Evolutionary conservation across 2,329 filamentous ascomycete species (phyloP).

Genomic region (Ambrosiella xylebori): DNA sequence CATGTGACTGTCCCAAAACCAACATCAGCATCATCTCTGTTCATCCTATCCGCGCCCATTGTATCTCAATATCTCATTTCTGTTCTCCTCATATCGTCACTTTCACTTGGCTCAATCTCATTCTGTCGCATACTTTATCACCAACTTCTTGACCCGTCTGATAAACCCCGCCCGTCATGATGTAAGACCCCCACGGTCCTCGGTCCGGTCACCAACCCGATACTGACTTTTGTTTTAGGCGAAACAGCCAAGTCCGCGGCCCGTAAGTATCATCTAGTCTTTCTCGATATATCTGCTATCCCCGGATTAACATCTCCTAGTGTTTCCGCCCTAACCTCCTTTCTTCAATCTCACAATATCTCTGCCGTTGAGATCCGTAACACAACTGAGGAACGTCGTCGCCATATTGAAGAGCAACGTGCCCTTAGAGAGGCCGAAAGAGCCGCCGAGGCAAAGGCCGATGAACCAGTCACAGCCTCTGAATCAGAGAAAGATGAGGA

Average conservation of each 20-base stretch:
- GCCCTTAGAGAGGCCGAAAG: neutral
- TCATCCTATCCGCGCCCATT: too few relatives aligned
- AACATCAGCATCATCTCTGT: too few relatives aligned
- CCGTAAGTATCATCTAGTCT: conserved; percentile 24
- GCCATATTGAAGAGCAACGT: conserved; percentile 16
- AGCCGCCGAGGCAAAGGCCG: conserved; percentile 2
- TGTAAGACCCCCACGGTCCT: neutral
- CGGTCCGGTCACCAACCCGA: neutral
- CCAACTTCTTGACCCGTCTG: too few relatives aligned
- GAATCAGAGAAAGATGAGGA: neutral
- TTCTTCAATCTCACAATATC: conserved; percentile 54
- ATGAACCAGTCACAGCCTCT: neutral
- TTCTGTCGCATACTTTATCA: too few relatives aligned
- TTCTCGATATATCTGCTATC: conserved; percentile 31
- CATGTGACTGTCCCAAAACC: too few relatives aligned
- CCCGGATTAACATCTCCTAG: conserved; percentile 15
- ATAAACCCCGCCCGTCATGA: neutral
- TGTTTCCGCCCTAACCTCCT: conserved; percentile 37
- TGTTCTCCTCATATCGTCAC: too few relatives aligned
- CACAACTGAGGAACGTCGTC: conserved; percentile 31
- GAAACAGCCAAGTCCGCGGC: conserved; percentile 3
- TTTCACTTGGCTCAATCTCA: too few relatives aligned
- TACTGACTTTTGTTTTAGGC: neutral
- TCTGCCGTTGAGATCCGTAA: conserved; percentile 39
- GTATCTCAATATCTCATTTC: too few relatives aligned